Percentiles rank a stretch among this genome's conserved stretches.
Evolutionary conservation across 2,329 filamentous ascomycete genomes (phyloP).

Genomic region (Lachnellula suecica): DNA sequence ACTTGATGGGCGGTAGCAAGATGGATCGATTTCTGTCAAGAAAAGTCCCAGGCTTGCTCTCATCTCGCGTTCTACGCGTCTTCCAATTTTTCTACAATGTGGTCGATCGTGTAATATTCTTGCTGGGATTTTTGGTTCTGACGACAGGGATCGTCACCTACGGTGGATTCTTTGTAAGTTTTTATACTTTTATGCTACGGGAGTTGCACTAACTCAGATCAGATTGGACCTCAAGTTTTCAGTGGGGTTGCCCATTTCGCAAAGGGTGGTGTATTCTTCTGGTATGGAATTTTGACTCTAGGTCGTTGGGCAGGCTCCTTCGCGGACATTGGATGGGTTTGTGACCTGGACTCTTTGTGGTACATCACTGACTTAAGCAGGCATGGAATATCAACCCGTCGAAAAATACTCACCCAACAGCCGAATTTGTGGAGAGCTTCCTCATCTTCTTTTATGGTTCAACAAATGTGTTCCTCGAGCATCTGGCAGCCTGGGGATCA

Average conservation of each 20-base stretch:
- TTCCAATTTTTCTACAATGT: conserved; percentile 62
- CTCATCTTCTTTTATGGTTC: conserved; percentile 88
- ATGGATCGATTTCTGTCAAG: conserved; percentile 51
- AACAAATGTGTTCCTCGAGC: conserved; percentile 91
- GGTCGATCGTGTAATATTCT: conserved; percentile 74
- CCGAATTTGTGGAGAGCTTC: conserved; percentile 86
- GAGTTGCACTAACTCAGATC: not conserved
- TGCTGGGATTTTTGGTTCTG: conserved; percentile 74
- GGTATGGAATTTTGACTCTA: conserved; percentile 83
- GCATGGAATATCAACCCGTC: conserved; percentile 85
- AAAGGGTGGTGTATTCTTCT: conserved; percentile 94
- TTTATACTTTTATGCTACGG: not conserved
- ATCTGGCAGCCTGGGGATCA: conserved; percentile 70
- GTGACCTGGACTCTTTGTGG: conserved; percentile 20
- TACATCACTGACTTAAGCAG: conserved; percentile 31
- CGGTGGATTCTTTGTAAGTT: conserved; percentile 79
- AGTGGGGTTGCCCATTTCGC: conserved; percentile 90
- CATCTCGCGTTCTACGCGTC: conserved; percentile 54
- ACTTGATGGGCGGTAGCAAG: conserved; percentile 40
- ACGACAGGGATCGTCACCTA: conserved; percentile 73
- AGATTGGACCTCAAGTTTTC: conserved; percentile 69
- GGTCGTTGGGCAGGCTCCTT: conserved; percentile 91
- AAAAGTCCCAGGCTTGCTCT: conserved; percentile 55
- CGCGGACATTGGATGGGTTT: conserved; percentile 80
- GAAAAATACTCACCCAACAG: conserved; percentile 61